These are phyloP conservation scores for Arachis stenosperma DNA, from an alignment of 306 rosid genomes.

Conservation along the genomic window DNA sequence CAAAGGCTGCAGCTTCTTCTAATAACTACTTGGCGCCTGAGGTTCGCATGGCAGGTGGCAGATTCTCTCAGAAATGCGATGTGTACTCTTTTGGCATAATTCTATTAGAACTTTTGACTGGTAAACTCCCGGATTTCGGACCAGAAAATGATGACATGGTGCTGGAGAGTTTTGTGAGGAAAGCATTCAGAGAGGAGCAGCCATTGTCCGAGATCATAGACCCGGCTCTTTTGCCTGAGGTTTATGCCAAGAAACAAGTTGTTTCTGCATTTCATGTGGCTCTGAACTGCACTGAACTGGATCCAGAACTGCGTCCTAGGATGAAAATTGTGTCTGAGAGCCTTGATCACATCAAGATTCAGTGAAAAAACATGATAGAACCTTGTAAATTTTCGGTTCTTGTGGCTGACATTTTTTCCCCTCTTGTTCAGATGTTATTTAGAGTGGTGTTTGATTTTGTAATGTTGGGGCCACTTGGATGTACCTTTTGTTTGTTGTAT, in stretches of 20 bases:
- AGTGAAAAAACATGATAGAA: conserved; percentile 30
- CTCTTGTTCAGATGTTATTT: not conserved
- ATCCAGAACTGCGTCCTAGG: conserved; percentile 81
- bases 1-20: conserved; percentile 48
- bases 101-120: conserved; percentile 71
- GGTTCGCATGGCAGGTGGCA: conserved; percentile 61
- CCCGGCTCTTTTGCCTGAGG: conserved; percentile 65
- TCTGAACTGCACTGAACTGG: conserved; percentile 77
- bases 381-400: conserved; percentile 32
- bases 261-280: conserved; percentile 73
- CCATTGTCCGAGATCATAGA: conserved; percentile 81
- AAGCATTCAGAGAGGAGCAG: conserved; percentile 61
- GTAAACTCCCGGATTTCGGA: conserved; percentile 57
- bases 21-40: conserved; percentile 68
- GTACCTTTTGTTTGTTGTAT: conserved; percentile 6
- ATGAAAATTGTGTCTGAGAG: conserved; percentile 75
- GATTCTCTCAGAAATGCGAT: conserved; percentile 78
- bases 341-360: conserved; percentile 65
- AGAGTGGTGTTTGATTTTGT: conserved; percentile 28
- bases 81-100: conserved; percentile 79
- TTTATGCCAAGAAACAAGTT: conserved; percentile 75
- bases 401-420: not conserved
- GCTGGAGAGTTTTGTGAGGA: conserved; percentile 65
- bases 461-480: conserved; percentile 17
- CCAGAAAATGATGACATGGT: conserved; percentile 60